phyloP scores from a whole-genome alignment of 768 basidiomycete genomes.

The Suillus paluster region DNA sequence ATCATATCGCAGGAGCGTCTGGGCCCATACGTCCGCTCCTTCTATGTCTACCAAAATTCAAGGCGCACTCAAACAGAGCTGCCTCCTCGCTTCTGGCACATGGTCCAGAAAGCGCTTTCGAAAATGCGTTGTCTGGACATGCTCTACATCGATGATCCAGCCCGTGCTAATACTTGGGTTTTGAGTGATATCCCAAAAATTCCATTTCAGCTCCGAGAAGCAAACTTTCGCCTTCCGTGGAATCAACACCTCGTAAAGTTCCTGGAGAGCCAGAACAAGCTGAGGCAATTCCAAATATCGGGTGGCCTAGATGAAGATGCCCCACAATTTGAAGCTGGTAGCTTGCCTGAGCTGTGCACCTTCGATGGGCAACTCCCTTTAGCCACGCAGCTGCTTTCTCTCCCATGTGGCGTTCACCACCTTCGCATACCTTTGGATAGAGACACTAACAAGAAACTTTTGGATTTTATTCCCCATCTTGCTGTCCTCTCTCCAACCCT shows the following conservation, averaged over 20 bases:
- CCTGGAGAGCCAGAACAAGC: slow-evolving; percentile 48
- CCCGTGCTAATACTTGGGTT: slow-evolving; percentile 48
- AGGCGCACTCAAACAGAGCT: slow-evolving; percentile 29
- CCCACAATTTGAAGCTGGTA: slow-evolving; percentile 31
- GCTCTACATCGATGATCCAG: slow-evolving; percentile 47
- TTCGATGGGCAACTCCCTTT: slow-evolving; percentile 53
- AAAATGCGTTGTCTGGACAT: slow-evolving; percentile 48
- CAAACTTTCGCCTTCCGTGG: slow-evolving; percentile 54
- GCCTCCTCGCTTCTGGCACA: slow-evolving; percentile 47
- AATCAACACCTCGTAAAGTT: slow-evolving; percentile 51
- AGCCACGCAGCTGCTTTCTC: slow-evolving; percentile 42
- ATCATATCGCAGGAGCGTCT: slow-evolving; percentile 40
- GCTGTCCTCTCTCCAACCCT: slow-evolving; percentile 33
- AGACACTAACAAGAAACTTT: slow-evolving; percentile 35
- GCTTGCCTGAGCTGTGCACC: slow-evolving; percentile 44
- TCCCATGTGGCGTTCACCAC: slow-evolving; percentile 45
- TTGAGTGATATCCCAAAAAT: slow-evolving; percentile 43
- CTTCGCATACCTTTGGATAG: slow-evolving; percentile 49
- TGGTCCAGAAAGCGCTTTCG: slow-evolving; percentile 46
- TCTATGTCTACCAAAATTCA: slow-evolving; percentile 45
- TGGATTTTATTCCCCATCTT: slow-evolving; percentile 39
- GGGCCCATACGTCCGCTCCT: slow-evolving; percentile 46
- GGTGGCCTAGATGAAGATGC: slow-evolving; percentile 30
- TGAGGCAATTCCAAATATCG: slow-evolving; percentile 42
- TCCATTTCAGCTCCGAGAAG: slow-evolving; percentile 54